Base-by-base conservation (phyloP, 257 asterid genomes). In the Gentiana straminea region DNA sequence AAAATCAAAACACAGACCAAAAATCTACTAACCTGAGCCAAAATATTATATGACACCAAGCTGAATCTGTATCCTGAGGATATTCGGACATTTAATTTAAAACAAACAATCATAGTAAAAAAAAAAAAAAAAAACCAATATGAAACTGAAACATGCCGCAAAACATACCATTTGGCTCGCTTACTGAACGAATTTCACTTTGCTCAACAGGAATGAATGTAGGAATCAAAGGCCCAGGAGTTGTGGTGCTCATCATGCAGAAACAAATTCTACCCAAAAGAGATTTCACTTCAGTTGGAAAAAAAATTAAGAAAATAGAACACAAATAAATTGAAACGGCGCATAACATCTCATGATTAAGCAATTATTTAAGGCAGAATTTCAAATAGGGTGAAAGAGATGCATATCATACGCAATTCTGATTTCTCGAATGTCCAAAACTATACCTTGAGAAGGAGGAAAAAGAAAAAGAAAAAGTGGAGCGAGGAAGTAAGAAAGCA, bases 131-230 rank as follows among this genome's bases (percentile, higher is more conserved):
- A 41, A 33, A 60, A 33, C 35, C 38, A 59, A 7, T 1, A 33
- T 4, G 60, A 55, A 9, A 45, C 63, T 45, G 8, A 56, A 8
- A 32, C 44, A 54, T 7, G 15, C 24, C 5, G 63, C 57, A 32
- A 64, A 33, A 70, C 73, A 56, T 62, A 86, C 98, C 86, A 64
- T 69, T 79, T 63, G 72, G 68, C 63, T 75, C 73, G 66, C 83
- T 74, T 60, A 72, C 71, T 33, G 96, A 84, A 67, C 77, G 48
- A 65, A 77, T 58, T 60, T 64, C 84, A 65, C 72, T 79, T 75
- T 75, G 84, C 82, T 84, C 83, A 35, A 84, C 83, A 8, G 95
- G 94, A 67, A 86, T 78, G 62, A 90, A 90, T 51, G 82, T 82
- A 13, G 89, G 84, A 49, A 73, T 73, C 52, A 79, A 45, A 2